Evolutionary conservation across 352 stramenopile species (phyloP).

Genomic region (Globisporangium lucens): DNA sequence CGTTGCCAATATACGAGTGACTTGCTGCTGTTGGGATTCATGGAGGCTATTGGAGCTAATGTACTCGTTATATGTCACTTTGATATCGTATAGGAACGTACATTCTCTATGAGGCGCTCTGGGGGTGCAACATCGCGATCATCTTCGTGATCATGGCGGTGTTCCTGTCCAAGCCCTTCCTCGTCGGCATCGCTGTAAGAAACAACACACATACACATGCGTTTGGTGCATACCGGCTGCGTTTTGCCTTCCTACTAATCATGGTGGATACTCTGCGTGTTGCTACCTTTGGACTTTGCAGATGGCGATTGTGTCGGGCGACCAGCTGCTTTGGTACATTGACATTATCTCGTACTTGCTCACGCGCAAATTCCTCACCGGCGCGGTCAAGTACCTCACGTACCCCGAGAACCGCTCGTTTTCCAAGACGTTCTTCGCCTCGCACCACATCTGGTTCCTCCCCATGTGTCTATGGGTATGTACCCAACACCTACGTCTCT

Average conservation of each 20-base stretch:
- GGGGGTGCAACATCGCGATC: constrained; percentile 80
- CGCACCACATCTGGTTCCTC: constrained; percentile 84
- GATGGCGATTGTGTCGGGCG: constrained; percentile 90
- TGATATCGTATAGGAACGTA: constrained; percentile 44
- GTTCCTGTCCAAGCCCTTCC: constrained; percentile 74
- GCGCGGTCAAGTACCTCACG: constrained; percentile 89
- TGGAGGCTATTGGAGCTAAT: background rate
- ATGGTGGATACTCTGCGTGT: background rate
- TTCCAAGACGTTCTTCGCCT: constrained; percentile 78
- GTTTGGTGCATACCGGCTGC: background rate
- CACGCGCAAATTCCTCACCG: constrained; percentile 84
- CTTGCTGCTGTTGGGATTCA: background rate
- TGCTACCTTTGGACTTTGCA: constrained; percentile 19
- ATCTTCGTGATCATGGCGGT: constrained; percentile 62
- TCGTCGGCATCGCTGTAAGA: constrained; percentile 74
- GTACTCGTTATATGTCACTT: background rate
- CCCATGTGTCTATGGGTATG: constrained; percentile 74
- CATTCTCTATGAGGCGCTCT: constrained; percentile 74
- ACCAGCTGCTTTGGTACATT: constrained; percentile 93
- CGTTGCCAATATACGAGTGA: background rate
- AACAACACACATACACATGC: background rate
- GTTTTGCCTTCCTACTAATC: background rate
- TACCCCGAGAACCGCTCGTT: constrained; percentile 78
- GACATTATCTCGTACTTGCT: constrained; percentile 73
- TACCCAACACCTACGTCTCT: background rate